Evolutionary conservation across 345 rosid genomes (phyloP), one percentile per base, ranked within the genome.

Genomic region (Boechera stricta): DNA sequence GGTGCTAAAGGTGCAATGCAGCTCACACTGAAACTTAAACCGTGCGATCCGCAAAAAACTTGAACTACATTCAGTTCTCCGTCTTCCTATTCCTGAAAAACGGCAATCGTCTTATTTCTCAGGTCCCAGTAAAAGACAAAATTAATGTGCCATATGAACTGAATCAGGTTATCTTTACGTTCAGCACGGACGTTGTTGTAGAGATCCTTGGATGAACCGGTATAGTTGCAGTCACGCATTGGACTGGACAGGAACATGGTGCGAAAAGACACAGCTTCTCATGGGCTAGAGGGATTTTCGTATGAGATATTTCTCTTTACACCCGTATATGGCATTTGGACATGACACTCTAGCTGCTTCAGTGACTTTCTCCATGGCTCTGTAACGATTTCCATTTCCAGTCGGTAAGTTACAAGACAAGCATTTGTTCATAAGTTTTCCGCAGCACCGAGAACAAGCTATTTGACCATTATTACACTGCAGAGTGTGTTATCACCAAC

Each of bases 381-480:
- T 76, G 74, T 87, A 83, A 5, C 92, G 87, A 70, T 13, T 5
- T 7, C 90, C 86, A 67, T 12, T 5, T 4, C 86, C 82, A 28
- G 80, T 77, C 4, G 82, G 84, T 45, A 12, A 9, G 32, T 74
- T 53, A 71, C 90, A 86, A 10, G 74, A 77, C 2, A 85, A 82
- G n/a, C 87, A 88, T 65, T 33, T 81, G 42, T 85, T 76, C 38
- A 21, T 33, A 31, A 83, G 10, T 71, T 81, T 73, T 21, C 1
- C 4, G 73, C 88, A 77, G 78, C 90, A 88, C 26, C 16, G 7
- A 56, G 82, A 36, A 82, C 88, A 88, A 28, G 85, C 85, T 48
- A 82, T 62, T 61, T 88, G 92, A 13, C 92, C 90, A 82, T 87
- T 87, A 8, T 71, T 82, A 73, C 90, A 88, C 88, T 88, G n/a